Conservation (phyloP, 768 basidiomycete genomes). For the Ephemerocybe angulata region DNA sequence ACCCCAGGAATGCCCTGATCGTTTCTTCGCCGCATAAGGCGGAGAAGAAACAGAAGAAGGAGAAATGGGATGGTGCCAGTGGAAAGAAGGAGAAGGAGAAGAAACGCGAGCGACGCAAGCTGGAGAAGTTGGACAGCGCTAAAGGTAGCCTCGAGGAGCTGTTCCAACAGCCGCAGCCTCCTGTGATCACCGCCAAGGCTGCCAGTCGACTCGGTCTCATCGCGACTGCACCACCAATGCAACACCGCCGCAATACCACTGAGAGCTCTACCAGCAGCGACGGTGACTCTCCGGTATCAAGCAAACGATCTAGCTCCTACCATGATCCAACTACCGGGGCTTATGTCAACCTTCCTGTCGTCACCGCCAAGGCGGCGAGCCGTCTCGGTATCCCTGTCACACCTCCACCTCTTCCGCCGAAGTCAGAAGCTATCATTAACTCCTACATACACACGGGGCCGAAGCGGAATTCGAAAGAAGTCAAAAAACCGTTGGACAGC, state of each 20-base stretch:
- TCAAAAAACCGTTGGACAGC: not conserved
- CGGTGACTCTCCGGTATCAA: not conserved
- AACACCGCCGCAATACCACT: not conserved
- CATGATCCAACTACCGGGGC: not conserved
- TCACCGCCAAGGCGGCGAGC: slow-evolving; percentile 25
- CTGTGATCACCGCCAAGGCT: slow-evolving; percentile 9
- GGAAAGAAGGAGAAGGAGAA: slow-evolving; percentile 22
- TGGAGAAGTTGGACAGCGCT: slow-evolving; percentile 1
- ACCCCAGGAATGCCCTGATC: not conserved
- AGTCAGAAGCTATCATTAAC: not conserved
- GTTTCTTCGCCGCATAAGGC: slow-evolving; percentile 23
- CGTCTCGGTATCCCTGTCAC: slow-evolving; percentile 11
- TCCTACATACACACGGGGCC: not conserved
- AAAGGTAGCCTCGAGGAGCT: slow-evolving; percentile 7
- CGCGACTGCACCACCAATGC: not conserved
- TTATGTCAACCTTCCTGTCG: slow-evolving; percentile 15
- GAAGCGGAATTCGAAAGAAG: not conserved
- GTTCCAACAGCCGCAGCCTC: not conserved
- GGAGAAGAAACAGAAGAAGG: slow-evolving; percentile 28
- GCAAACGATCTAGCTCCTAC: not conserved
- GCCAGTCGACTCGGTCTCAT: slow-evolving; percentile 8
- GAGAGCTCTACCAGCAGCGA: slow-evolving; percentile 4
- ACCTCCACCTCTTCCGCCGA: slow-evolving; percentile 8
- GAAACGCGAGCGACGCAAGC: slow-evolving; percentile 8
- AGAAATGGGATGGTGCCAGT: slow-evolving; percentile 13